phyloP scores from a whole-genome alignment of 371 early-diverging fungal species.

The Mucor mucedo region DNA sequence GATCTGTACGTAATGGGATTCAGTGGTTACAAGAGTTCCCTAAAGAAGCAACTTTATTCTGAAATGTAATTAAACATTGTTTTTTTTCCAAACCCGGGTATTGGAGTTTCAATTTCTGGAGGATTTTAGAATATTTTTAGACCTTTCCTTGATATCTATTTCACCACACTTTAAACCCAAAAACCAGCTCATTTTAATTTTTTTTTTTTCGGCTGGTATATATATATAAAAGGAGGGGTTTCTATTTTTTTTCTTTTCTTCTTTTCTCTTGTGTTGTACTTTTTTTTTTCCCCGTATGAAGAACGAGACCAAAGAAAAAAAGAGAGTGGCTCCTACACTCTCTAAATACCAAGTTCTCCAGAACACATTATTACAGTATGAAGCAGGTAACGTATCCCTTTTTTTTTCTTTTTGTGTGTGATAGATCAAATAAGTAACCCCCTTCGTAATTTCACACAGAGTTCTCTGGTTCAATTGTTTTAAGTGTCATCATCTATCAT shows the following conservation, averaged over 20 bases:
- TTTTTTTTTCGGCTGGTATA: not conserved
- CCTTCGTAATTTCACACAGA: constrained; percentile 1
- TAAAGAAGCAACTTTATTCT: no score
- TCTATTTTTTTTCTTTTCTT: not conserved
- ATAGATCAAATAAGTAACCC: not conserved
- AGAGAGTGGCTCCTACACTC: not conserved
- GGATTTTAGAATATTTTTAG: no score
- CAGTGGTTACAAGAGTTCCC: no score
- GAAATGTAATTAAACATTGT: no score
- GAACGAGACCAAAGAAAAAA: not conserved
- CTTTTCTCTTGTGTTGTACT: not conserved
- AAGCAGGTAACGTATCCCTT: constrained; percentile 5
- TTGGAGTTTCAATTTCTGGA: no score
- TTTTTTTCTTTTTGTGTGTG: not conserved
- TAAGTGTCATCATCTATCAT: constrained; percentile 12
- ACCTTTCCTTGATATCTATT: no score
- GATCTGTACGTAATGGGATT: no score
- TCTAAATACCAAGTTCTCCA: not conserved
- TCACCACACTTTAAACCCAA: no score
- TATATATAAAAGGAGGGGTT: not conserved
- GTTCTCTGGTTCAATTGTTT: constrained; percentile 18
- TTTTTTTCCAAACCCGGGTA: no score
- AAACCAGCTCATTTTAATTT: no score
- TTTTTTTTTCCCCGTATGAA: not conserved
- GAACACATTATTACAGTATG: constrained; percentile 4